These are phyloP conservation scores for Aspergillus felis DNA, from an alignment of 2,329 filamentous ascomycete genomes.

Conservation along the genomic window DNA sequence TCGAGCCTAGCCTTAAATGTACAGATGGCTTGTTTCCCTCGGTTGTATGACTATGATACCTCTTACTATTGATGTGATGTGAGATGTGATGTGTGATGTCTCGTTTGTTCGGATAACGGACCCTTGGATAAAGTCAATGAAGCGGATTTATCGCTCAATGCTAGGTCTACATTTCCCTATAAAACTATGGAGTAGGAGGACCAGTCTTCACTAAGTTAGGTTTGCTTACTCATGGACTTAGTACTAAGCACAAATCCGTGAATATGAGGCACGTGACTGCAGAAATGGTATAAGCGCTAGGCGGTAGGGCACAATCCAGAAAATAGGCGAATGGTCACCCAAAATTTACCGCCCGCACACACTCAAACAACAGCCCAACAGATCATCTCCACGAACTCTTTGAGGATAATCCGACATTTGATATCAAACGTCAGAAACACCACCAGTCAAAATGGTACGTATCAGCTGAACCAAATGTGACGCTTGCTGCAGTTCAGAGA, in stretches of 20 bases:
- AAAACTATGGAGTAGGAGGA: too few species aligned
- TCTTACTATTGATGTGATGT: constrained; percentile 29
- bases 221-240: background rate
- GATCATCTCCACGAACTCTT: constrained; percentile 39
- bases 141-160: background rate
- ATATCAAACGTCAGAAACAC: constrained; percentile 22
- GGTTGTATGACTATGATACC: constrained; percentile 44
- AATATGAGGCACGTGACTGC: background rate
- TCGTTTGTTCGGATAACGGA: background rate
- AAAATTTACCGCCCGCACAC: constrained; percentile 16
- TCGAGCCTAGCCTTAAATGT: constrained; percentile 18
- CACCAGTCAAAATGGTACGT: constrained; percentile 44
- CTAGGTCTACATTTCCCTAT: background rate
- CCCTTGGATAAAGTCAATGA: constrained; percentile 12
- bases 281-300: constrained; percentile 8
- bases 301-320: constrained; percentile 25
- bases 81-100: constrained; percentile 13
- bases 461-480: background rate
- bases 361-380: constrained; percentile 21
- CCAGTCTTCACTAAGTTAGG: too few species aligned
- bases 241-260: background rate
- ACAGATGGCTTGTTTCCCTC: constrained; percentile 30
- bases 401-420: constrained; percentile 52
- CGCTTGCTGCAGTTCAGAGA: background rate
- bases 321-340: constrained; percentile 21